Conservation (phyloP, 306 rosid genomes). For the Castanea mollissima region DNA sequence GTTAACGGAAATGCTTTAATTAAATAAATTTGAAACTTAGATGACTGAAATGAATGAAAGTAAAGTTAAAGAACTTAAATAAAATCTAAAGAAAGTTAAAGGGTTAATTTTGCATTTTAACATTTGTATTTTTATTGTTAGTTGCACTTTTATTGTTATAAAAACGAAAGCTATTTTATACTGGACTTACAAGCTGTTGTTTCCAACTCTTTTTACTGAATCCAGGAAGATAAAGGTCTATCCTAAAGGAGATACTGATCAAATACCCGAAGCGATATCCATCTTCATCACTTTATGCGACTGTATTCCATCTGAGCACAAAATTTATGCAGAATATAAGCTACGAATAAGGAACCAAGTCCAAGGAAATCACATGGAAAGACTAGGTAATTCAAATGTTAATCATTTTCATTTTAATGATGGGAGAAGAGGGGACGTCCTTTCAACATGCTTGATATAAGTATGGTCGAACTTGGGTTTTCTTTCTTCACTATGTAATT, state of each 20-base stretch:
- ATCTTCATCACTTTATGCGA: background rate
- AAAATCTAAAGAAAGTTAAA: too few species aligned
- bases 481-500: too few species aligned
- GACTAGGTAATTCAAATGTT: background rate
- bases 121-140: background rate
- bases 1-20: too few species aligned
- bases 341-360: too few species aligned
- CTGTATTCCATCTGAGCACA: background rate
- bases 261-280: background rate
- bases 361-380: background rate
- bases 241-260: background rate
- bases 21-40: too few species aligned
- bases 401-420: background rate
- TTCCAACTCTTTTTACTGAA: background rate
- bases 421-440: too few species aligned
- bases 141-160: too few species aligned
- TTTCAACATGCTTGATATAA: too few species aligned
- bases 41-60: too few species aligned
- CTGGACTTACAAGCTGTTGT: background rate
- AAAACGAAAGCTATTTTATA: background rate
- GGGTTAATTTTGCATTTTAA: too few species aligned
- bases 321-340: background rate
- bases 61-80: too few species aligned
- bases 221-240: background rate
- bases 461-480: too few species aligned